These are phyloP conservation scores for Zymoseptoria passerinii DNA, from an alignment of 2,329 filamentous ascomycete species.

Conservation along the genomic window DNA sequence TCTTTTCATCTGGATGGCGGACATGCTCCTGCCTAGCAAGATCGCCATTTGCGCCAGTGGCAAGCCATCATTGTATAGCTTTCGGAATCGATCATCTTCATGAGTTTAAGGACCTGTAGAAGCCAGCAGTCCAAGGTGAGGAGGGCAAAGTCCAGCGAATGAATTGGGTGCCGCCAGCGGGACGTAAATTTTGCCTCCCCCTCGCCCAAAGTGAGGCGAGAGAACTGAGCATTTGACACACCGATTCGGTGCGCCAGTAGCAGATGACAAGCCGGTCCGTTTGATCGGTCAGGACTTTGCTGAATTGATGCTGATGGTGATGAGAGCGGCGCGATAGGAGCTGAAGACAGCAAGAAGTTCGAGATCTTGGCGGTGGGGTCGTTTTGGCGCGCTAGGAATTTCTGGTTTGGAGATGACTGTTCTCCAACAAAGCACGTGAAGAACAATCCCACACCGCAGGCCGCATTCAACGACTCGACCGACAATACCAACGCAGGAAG, in stretches of 20 bases:
- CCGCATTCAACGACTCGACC: neutral
- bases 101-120: neutral
- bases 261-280: neutral
- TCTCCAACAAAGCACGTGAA: neutral
- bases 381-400: neutral
- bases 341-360: neutral
- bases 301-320: too few relatives aligned
- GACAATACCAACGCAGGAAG: neutral
- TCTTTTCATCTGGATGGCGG: neutral
- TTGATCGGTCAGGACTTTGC: too few relatives aligned
- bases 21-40: neutral
- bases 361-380: neutral
- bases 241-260: neutral
- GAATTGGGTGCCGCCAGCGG: neutral
- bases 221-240: neutral
- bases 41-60: neutral
- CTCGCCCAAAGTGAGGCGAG: neutral
- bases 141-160: neutral
- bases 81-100: neutral
- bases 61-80: neutral
- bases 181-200: neutral
- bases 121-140: neutral
- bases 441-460: neutral
- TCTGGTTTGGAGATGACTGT: neutral
- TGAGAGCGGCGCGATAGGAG: neutral